Evolutionary conservation across 345 rosid species (phyloP), one percentile per base, ranked within the genome.

Genomic region (Anacardium occidentale): DNA sequence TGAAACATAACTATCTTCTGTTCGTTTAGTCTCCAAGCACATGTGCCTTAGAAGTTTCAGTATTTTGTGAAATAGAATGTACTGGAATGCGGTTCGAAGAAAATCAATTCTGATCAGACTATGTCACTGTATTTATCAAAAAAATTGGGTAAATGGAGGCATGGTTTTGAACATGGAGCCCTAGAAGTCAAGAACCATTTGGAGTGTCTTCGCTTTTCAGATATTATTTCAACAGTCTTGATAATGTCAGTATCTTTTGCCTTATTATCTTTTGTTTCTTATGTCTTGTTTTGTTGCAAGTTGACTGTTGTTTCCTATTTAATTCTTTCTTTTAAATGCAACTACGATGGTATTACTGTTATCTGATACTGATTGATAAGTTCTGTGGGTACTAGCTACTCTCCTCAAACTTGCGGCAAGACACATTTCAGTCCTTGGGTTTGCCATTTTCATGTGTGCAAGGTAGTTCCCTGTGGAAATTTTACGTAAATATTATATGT

Each of bases 111-210:
- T 21, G 80, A 83, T 68, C 92, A 82, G 75, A 87, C 89, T 1
- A 73, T 89, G 86, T 80, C 94, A 18, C 74, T 95, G 66, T 95
- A 80, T 77, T 78, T 95, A 70, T 91, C 99, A 20, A 84, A 86
- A 77, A 77, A 82, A 64, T 97, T 92, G 68, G 88, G 85, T 34
- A 89, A 84, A 77, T 78, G 62, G 20, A 87, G 92, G 79, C 88
- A 92, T 53, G 99, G 99, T 66, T 90, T 88, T n/a, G 99, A 92
- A 72, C 85, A 91, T 69, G 99, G 88, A 59, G 83, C 99, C 51
- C 78, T 95, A 54, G 87, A 86, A 57, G 85, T 91, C 78, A 90
- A 92, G 84, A 83, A 85, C 77, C 88, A 85, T 77, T 81, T 95
- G 85, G 96, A 95, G 85, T 86, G 85, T 67, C 75, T 85, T n/a